Percentiles rank a stretch among this genome's conserved stretches.
Evolutionary conservation across 2,329 filamentous ascomycete genomes (phyloP).

Genomic region (Clarireedia paspali): DNA sequence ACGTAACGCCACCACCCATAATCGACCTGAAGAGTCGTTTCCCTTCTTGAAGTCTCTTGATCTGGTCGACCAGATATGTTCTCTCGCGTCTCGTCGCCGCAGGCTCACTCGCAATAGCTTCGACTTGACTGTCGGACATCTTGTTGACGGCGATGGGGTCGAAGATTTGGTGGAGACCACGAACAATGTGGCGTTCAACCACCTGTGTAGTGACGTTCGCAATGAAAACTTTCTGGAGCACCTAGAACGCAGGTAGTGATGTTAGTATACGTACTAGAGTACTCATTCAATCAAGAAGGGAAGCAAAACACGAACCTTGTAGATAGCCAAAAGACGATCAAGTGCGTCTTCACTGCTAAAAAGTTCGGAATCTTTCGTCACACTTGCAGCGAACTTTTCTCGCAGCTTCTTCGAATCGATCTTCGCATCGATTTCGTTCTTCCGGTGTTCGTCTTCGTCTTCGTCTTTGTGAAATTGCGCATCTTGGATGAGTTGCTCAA

Average conservation of each 20-base stretch:
- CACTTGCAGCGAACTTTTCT: neutral
- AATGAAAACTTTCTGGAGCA: conserved; percentile 28
- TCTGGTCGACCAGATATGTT: conserved; percentile 21
- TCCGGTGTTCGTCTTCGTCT: neutral
- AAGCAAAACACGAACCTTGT: conserved; percentile 23
- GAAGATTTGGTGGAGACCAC: conserved; percentile 13
- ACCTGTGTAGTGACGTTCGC: conserved; percentile 30
- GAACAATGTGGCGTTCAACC: conserved; percentile 18
- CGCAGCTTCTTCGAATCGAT: neutral
- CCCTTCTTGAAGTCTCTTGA: conserved; percentile 24
- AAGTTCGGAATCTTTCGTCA: conserved; percentile 24
- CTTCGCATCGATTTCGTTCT: neutral
- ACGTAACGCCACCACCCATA: conserved; percentile 8
- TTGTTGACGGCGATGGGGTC: conserved; percentile 12
- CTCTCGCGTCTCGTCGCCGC: conserved; percentile 16
- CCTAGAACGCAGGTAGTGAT: conserved; percentile 14
- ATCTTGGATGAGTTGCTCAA: neutral
- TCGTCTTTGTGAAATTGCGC: neutral
- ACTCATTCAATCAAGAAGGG: too few species aligned
- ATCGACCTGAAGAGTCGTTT: conserved; percentile 21
- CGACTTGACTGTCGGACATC: conserved; percentile 10
- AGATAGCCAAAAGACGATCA: conserved; percentile 28
- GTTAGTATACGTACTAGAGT: neutral
- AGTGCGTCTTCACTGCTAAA: conserved; percentile 27
- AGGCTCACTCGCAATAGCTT: conserved; percentile 24